phyloP scores from a whole-genome alignment of 2,329 filamentous ascomycete species.

The Aspergillus aculeatus region DNA sequence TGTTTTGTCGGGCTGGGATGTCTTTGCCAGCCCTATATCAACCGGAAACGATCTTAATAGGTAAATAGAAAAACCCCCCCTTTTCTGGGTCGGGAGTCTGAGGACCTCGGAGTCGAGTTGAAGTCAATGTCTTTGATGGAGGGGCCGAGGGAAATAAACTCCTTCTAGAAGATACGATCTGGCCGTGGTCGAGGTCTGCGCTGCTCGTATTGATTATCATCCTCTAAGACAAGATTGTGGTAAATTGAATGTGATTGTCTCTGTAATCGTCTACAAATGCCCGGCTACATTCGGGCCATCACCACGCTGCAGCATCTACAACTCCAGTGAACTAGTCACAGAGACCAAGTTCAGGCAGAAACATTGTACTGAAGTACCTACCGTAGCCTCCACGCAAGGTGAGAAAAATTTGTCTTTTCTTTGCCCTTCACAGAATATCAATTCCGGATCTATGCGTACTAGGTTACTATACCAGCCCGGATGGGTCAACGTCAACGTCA shows the following conservation, averaged over 20 bases:
- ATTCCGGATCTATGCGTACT: neutral
- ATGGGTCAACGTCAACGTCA: neutral
- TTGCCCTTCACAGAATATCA: neutral
- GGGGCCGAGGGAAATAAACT: neutral
- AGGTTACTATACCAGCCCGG: neutral
- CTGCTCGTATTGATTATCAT: too few species aligned
- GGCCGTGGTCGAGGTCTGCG: too few species aligned
- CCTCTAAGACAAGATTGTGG: too few species aligned
- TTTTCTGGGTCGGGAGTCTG: neutral
- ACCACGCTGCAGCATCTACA: neutral
- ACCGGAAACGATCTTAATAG: neutral
- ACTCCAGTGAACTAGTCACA: neutral
- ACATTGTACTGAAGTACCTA: neutral
- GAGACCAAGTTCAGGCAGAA: neutral
- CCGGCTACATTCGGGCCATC: neutral
- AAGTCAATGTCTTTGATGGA: neutral
- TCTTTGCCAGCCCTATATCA: neutral
- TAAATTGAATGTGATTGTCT: too few species aligned
- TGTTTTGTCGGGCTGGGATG: neutral
- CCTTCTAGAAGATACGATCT: neutral
- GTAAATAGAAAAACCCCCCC: too few species aligned
- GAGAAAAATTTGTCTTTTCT: neutral
- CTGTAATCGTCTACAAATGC: neutral
- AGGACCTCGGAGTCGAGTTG: neutral
- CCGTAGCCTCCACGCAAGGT: neutral